Evolutionary conservation across 148 eudicot genomes (phyloP).

Genomic region (Arctostaphylos glauca): DNA sequence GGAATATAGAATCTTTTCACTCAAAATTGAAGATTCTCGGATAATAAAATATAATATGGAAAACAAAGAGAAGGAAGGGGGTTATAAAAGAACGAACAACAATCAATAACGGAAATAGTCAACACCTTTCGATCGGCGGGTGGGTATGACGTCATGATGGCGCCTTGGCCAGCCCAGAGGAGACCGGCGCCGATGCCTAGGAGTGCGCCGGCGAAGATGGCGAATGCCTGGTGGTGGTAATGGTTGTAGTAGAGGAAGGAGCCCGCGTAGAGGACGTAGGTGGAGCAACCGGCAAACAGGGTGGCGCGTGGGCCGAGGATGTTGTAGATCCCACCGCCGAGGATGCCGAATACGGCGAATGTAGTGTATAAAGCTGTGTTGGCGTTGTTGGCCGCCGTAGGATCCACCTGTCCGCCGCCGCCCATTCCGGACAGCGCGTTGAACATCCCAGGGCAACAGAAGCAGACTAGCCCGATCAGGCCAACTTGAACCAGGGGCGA

Average conservation of each 20-base stretch:
- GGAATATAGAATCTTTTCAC: no score
- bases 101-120: no score
- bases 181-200: conserved; percentile 89
- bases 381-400: conserved; percentile 89
- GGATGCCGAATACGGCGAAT: conserved; percentile 74
- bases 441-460: conserved; percentile 98
- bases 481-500: conserved; percentile 75
- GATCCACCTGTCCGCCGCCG: conserved; percentile 92
- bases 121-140: conserved; percentile 40
- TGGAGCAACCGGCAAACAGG: conserved; percentile 65
- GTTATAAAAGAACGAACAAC: no score
- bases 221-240: conserved; percentile 56
- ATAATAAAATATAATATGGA: no score
- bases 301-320: conserved; percentile 76
- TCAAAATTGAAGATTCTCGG: no score
- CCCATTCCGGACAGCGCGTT: conserved; percentile 96
- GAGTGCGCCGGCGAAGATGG: conserved; percentile 61
- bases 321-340: conserved; percentile 95
- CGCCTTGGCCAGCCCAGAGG: conserved; percentile 96
- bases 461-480: conserved; percentile 79
- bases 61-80: no score
- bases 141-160: conserved; percentile 93
- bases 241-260: conserved; percentile 84
- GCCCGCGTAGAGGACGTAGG: conserved; percentile 75
- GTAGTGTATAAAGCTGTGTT: conserved; percentile 89